Base-by-base conservation (phyloP, 176 grass and related monocot species). In the Melocanna baccifera region DNA sequence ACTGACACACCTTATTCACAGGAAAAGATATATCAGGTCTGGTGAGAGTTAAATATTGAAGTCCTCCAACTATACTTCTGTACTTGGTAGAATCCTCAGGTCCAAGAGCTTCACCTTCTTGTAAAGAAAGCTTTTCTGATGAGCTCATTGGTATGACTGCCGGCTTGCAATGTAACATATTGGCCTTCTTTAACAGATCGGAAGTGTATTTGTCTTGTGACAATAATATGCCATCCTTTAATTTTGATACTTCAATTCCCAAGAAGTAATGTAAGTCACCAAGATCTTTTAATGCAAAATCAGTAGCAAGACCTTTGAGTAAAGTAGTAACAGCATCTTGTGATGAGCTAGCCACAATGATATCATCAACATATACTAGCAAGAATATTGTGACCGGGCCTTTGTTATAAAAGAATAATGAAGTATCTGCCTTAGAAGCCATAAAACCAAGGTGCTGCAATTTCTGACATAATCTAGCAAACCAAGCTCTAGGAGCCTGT, bases 121-220 rank as follows among this genome's bases (percentile, higher is more conserved):
- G 29, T 30, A 62, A 0, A 0, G 59, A 62, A 13, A 62, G 59
- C 23, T 62, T 62, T 2, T 62, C 25, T 2, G 59, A 5, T 26
- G 25, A 1, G 0, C 23, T 14, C 0, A 62, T 14, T 28, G 59
- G 59, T 62, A 25, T 62, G 5, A 18, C 1, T 0, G 4, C 9
- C 0, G 59, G 59, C 2, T 30, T 30, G 29, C 29, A 30, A 30
- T 30, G 29, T 2, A 1, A 1, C 29, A 30, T 30, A 2, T n/a
- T 25, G 0, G 6, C 4, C 12, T 0, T 63, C 30, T 5, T 63
- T 0, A 63, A 1, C 12, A 63, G 15, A 2, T 63, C 59, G 0
- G 1, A 29, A 63, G 4, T 6, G 0, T 63, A 53, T 20, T 53
- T 53, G 0, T 19, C 0, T 53, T 53, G 50, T 53, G 18, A 53